Evolutionary conservation across 192 early-diverging fungal genomes (phyloP).

Genomic region (Umbelopsis sp.): DNA sequence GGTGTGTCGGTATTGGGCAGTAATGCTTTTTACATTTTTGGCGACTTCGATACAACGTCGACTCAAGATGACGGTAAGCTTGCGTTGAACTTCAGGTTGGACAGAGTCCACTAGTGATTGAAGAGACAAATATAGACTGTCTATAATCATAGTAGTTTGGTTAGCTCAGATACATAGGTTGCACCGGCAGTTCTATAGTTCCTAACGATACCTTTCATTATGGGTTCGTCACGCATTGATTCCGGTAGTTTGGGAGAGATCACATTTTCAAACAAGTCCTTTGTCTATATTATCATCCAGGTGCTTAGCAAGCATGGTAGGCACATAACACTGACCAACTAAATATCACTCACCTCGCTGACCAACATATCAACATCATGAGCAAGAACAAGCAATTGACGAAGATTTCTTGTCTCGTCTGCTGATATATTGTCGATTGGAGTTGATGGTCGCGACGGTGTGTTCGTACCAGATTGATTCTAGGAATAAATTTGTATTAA

Average conservation of each 20-base stretch:
- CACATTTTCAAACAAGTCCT: conserved; percentile 26
- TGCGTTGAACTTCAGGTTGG: conserved; percentile 39
- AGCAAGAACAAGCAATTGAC: conserved; percentile 41
- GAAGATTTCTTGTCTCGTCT: conserved; percentile 29
- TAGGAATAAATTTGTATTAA: too few species aligned
- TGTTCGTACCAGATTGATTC: background rate
- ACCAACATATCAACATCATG: conserved; percentile 44
- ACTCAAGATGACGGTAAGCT: conserved; percentile 44
- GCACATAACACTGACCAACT: background rate
- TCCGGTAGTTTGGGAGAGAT: conserved; percentile 51
- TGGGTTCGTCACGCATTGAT: conserved; percentile 42
- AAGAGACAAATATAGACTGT: conserved; percentile 26
- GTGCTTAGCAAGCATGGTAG: background rate
- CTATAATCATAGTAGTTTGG: conserved; percentile 14
- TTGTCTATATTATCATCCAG: conserved; percentile 23
- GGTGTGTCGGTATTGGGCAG: conserved; percentile 40
- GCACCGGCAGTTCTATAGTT: background rate
- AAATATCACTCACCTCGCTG: conserved; percentile 9
- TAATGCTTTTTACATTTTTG: conserved; percentile 41
- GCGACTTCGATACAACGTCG: conserved; percentile 49
- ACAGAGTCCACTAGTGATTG: conserved; percentile 21
- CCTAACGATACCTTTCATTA: conserved; percentile 44
- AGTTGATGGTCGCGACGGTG: background rate
- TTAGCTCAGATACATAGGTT: background rate
- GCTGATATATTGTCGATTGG: background rate